A percentile compares a stretch with the other conserved stretches of the same genome.
These are phyloP conservation scores for Schwanniomyces polymorphus DNA, from an alignment of 805 yeast species.

Conservation along the genomic window DNA sequence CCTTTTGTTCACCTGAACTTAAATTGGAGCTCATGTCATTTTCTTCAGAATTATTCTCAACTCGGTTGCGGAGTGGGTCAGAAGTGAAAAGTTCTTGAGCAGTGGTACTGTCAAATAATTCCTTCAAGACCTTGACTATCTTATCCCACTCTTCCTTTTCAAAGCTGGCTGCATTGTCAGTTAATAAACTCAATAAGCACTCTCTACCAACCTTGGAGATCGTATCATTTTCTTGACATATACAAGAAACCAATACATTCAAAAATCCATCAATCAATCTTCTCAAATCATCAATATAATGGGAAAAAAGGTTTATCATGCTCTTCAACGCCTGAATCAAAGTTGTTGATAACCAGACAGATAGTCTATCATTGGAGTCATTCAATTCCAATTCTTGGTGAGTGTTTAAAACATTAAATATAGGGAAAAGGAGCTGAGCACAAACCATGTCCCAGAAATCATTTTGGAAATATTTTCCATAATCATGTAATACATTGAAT, in stretches of 20 bases:
- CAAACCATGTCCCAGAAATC: conserved; percentile 85
- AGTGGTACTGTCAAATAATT: conserved; percentile 77
- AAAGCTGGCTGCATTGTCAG: conserved; percentile 73
- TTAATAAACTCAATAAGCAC: conserved; percentile 76
- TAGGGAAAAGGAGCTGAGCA: conserved; percentile 80
- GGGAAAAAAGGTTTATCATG: conserved; percentile 78
- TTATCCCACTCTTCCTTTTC: conserved; percentile 69
- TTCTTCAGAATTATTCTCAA: conserved; percentile 29
- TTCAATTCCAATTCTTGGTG: conserved; percentile 72
- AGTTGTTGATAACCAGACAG: conserved; percentile 96
- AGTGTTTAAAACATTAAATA: conserved; percentile 74
- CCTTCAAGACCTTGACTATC: conserved; percentile 62
- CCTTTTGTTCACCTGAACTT: conserved; percentile 8
- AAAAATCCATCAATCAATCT: conserved; percentile 77
- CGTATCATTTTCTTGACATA: conserved; percentile 95
- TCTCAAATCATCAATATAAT: conserved; percentile 76
- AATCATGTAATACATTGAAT: conserved; percentile 77
- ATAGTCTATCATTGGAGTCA: conserved; percentile 75
- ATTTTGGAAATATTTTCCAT: conserved; percentile 73
- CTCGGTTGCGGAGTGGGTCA: conserved; percentile 42
- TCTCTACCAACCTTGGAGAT: conserved; percentile 93
- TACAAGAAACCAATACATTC: conserved; percentile 77
- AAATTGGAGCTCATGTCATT: conserved; percentile 20
- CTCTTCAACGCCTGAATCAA: conserved; percentile 92
- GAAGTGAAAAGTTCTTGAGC: conserved; percentile 79